These are phyloP conservation scores for Cryomyces antarcticus DNA, from an alignment of 495 filamentous ascomycete genomes.

Conservation along the genomic window DNA sequence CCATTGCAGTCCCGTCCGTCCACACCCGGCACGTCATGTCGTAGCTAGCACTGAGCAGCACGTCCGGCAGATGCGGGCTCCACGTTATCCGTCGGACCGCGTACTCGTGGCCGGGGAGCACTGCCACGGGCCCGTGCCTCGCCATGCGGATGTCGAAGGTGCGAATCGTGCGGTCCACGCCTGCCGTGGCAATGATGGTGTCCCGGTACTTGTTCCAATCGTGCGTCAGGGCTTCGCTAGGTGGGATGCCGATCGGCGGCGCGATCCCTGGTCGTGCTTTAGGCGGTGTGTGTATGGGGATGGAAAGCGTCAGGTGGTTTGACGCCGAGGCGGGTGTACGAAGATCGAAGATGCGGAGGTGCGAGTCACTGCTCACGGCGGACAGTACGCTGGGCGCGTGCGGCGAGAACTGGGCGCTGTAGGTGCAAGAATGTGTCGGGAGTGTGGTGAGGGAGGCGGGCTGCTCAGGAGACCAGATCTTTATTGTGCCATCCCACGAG, in stretches of 20 bases:
- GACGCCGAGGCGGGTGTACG: constrained; percentile 59
- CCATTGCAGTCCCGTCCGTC: constrained; percentile 50
- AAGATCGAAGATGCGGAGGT: constrained; percentile 76
- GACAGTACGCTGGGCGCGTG: constrained; percentile 60
- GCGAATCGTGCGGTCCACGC: constrained; percentile 73
- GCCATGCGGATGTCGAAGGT: constrained; percentile 74
- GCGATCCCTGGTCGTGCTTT: constrained; percentile 18
- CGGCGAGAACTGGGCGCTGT: constrained; percentile 64
- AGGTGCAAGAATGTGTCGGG: constrained; percentile 78
- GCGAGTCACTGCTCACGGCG: constrained; percentile 64
- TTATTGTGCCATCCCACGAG: constrained; percentile 88
- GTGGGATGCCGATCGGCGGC: constrained; percentile 26
- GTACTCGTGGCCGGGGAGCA: constrained; percentile 74
- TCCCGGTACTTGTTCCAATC: constrained; percentile 98
- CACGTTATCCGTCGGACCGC: constrained; percentile 69
- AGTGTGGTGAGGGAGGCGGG: constrained; percentile 57
- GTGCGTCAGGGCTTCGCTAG: constrained; percentile 70
- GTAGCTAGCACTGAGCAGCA: constrained; percentile 75
- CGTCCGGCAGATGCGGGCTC: constrained; percentile 76
- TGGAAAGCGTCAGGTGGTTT: constrained; percentile 58
- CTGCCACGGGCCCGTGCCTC: constrained; percentile 41
- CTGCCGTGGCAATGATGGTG: constrained; percentile 61
- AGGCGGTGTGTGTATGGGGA: constrained; percentile 53
- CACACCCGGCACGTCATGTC: constrained; percentile 95
- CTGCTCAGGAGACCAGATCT: constrained; percentile 69